Conservation (phyloP, 2,329 filamentous ascomycete species). For the Lojkania enalia region DNA sequence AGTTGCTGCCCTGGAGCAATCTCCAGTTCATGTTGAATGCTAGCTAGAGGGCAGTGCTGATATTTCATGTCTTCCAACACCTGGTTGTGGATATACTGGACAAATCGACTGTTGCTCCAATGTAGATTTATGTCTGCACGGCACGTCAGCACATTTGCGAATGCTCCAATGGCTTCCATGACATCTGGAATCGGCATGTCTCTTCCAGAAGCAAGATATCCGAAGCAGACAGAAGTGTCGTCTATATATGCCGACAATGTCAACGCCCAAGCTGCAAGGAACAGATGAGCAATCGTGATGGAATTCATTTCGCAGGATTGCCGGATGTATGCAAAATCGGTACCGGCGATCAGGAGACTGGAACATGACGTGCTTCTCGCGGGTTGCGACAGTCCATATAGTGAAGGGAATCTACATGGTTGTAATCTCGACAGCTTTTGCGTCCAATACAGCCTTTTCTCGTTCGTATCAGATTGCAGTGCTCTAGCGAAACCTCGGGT, state of each 20-base stretch:
- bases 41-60: slow-evolving; percentile 5
- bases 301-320: slow-evolving; percentile 1
- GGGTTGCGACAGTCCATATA: background rate
- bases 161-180: slow-evolving; percentile 50
- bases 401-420: background rate
- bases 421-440: background rate
- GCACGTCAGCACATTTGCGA: slow-evolving; percentile 57
- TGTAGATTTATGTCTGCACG: slow-evolving; percentile 18
- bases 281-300: slow-evolving; percentile 1
- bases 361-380: background rate
- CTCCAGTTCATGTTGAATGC: slow-evolving; percentile 4
- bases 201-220: slow-evolving; percentile 55
- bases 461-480: background rate
- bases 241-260: slow-evolving; percentile 1
- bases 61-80: slow-evolving; percentile 5
- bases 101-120: background rate
- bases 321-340: background rate
- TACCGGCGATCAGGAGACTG: background rate
- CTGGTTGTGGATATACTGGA: slow-evolving; percentile 2
- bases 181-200: slow-evolving; percentile 52
- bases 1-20: slow-evolving; percentile 19
- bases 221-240: slow-evolving; percentile 48
- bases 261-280: background rate
- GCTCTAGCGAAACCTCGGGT: background rate
- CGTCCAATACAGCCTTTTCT: background rate